Evolutionary conservation across 768 basidiomycete species (phyloP), one percentile per base, ranked within the genome.

Genomic region (Suillus subluteus): DNA sequence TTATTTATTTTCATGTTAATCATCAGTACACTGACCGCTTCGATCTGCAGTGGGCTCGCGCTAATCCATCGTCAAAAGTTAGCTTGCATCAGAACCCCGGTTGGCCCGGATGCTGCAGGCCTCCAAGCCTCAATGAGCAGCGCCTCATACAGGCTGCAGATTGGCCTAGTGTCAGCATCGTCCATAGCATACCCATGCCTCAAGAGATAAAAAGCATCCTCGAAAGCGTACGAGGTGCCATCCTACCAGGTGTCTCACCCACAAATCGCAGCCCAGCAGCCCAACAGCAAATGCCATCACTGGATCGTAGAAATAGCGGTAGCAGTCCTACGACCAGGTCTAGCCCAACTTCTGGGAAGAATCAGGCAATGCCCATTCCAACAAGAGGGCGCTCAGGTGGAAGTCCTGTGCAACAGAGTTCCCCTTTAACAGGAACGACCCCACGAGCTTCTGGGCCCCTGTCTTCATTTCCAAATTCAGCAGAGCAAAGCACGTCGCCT

Each of bases 21-120:
- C 63, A 56, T 50, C 71, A 70, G 68, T 71, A 67, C 6, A 72
- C 72, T 75, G 73, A 73, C 74, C 65, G 64, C 70, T 66, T 70
- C 66, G 56, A 62, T 67, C 48, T 52, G 62, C 79, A 93, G 92
- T 94, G 91, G 92, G 91, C 91, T 66, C 83, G 84, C 69, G 82
- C 81, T 12, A 85, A 82, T 73, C 86, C 87, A 41, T 79, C 83
- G 21, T 73, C 85, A 66, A 88, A 88, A 73, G 79, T 79, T 62
- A 78, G 84, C 40, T 86, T 86, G 21, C 86, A 85, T 74, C 80
- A 84, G 74, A 95, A 94, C 72, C 86, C 85, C 41, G 93, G 93
- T 26, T 95, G 92, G 91, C 94, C 94, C 50, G 93, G 93, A 46
- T 95, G 93, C 81, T 95, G 93, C 82, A 88, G 92, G n/a, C 81